Evolutionary conservation across 2,329 filamentous ascomycete genomes (phyloP).

Genomic region (Sordariomycetes sp.): DNA sequence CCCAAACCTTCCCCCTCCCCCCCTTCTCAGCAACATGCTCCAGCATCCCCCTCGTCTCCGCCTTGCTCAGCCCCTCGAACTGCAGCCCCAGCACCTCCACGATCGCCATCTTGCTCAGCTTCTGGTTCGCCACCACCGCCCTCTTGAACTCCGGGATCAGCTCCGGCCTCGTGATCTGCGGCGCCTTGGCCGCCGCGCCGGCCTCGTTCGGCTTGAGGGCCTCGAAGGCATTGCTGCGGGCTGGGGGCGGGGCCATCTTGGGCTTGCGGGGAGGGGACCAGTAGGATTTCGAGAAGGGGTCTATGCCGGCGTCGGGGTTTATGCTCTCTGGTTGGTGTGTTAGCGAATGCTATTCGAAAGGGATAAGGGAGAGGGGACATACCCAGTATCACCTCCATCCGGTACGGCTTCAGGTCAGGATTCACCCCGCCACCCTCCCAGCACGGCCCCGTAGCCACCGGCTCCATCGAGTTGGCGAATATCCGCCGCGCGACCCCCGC

Average conservation of each 20-base stretch:
- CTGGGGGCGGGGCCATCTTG: conserved; percentile 20
- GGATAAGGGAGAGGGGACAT: conserved; percentile 20
- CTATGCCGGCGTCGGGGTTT: conserved; percentile 47
- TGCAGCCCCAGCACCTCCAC: conserved; percentile 27
- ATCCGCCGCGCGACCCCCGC: conserved; percentile 40
- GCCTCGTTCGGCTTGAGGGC: conserved; percentile 13
- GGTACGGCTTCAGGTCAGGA: conserved; percentile 46
- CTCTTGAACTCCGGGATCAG: conserved; percentile 29
- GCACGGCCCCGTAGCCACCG: conserved; percentile 68
- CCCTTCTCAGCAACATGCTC: conserved; percentile 27
- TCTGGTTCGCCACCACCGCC: conserved; percentile 27
- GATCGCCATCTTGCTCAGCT: conserved; percentile 28
- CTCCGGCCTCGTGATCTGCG: conserved; percentile 16
- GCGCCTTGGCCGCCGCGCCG: conserved; percentile 8
- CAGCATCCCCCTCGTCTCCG: conserved; percentile 29
- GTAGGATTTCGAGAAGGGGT: conserved; percentile 76
- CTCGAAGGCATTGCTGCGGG: conserved; percentile 23
- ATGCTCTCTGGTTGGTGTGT: conserved; percentile 27
- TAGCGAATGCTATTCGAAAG: not conserved
- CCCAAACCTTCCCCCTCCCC: conserved; percentile 25
- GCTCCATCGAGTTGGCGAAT: conserved; percentile 61
- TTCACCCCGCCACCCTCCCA: conserved; percentile 57
- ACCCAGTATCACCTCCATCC: conserved; percentile 68
- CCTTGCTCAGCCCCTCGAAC: conserved; percentile 23
- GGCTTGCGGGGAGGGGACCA: conserved; percentile 46